Percentiles rank a stretch among this genome's conserved stretches.
These are phyloP conservation scores for Acanthamoeba royreba DNA, from an alignment of 208 protist species.

Conservation along the genomic window DNA sequence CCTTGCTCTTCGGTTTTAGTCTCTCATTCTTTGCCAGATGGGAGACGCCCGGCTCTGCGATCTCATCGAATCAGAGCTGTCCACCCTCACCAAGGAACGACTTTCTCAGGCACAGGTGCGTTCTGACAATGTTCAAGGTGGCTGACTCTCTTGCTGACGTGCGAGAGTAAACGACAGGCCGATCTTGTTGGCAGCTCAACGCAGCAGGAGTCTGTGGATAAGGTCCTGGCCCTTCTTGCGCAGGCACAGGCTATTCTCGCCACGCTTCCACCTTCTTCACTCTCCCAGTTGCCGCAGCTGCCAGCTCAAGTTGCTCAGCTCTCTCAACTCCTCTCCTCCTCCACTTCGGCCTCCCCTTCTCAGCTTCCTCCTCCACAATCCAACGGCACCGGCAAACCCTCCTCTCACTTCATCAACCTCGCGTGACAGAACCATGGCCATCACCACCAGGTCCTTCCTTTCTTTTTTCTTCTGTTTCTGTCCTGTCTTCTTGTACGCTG, in stretches of 20 bases:
- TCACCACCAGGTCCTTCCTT: no score
- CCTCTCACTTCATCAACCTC: no score
- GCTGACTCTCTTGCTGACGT: not conserved
- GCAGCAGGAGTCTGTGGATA: not conserved
- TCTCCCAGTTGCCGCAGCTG: not conserved
- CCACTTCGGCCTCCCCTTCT: not conserved
- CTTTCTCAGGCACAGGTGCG: not conserved
- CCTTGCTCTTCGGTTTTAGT: not conserved
- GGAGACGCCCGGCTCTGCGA: not conserved
- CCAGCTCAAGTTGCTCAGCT: not conserved
- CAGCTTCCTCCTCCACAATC: no score
- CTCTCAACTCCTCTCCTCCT: not conserved
- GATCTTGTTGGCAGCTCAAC: not conserved
- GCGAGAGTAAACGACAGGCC: not conserved
- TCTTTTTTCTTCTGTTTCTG: no score
- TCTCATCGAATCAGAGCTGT: not conserved
- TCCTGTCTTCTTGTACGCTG: no score
- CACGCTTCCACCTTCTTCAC: not conserved
- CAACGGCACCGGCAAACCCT: no score
- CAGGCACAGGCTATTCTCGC: not conserved
- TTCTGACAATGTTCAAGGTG: not conserved
- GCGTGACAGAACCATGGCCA: no score
- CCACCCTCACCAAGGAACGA: not conserved
- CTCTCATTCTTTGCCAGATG: not conserved
- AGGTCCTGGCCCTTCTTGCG: not conserved